Conservation (phyloP, 192 early-diverging fungal species). For the Linnemannia hyalina region DNA sequence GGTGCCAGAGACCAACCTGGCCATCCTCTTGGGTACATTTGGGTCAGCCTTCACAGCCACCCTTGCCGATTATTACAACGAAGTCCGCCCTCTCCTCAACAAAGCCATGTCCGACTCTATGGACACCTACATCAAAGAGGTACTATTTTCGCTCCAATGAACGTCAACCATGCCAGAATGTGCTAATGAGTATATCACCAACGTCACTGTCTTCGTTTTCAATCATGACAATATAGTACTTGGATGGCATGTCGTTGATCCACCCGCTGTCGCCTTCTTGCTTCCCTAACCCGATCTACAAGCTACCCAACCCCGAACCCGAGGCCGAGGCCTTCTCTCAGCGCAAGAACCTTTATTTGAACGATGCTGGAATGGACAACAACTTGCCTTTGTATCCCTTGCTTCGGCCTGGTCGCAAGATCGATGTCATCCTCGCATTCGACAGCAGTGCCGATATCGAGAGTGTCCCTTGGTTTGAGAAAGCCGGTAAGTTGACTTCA, state of each 20-base stretch:
- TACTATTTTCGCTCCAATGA: not conserved
- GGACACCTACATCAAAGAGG: slow-evolving; percentile 58
- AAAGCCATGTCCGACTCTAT: slow-evolving; percentile 43
- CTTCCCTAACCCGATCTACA: slow-evolving; percentile 78
- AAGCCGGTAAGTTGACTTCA: slow-evolving; percentile 35
- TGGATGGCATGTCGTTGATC: slow-evolving; percentile 64
- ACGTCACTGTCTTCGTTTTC: not conserved
- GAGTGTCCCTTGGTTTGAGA: slow-evolving; percentile 74
- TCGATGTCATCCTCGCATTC: slow-evolving; percentile 81
- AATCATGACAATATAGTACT: slow-evolving; percentile 51
- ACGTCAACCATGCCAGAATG: too few relatives aligned
- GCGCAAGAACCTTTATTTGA: slow-evolving; percentile 63
- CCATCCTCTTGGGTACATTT: slow-evolving; percentile 72
- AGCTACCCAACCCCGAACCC: slow-evolving; percentile 52
- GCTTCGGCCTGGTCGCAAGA: slow-evolving; percentile 70
- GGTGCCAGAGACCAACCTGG: slow-evolving; percentile 76
- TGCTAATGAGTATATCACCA: not conserved
- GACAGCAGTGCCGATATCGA: slow-evolving; percentile 83
- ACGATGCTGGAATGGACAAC: slow-evolving; percentile 87
- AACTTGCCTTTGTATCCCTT: slow-evolving; percentile 85
- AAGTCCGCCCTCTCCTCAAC: slow-evolving; percentile 59
- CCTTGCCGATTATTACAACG: slow-evolving; percentile 63
- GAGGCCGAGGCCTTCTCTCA: slow-evolving; percentile 36
- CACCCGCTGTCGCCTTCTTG: slow-evolving; percentile 77
- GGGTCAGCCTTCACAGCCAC: slow-evolving; percentile 67